Evolutionary conservation across 108 stramenopile genomes (phyloP).

Genomic region (Cyclotella cryptica): DNA sequence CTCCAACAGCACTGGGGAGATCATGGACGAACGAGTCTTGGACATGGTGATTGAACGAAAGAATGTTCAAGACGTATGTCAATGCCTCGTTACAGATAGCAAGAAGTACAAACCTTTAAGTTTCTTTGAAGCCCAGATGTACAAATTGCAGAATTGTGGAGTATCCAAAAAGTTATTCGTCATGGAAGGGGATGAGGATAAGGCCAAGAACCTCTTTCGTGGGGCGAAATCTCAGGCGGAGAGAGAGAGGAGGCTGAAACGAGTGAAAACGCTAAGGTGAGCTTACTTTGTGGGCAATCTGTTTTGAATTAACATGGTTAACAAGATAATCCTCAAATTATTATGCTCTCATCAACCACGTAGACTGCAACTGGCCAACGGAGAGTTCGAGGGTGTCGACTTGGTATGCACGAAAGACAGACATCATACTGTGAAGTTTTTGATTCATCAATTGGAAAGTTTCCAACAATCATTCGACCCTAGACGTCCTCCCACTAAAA

Average conservation of each 20-base stretch:
- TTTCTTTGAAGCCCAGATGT: constrained; percentile 56
- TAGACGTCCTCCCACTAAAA: constrained; percentile 23
- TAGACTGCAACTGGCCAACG: constrained; percentile 32
- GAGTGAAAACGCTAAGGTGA: constrained; percentile 45
- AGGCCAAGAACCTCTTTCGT: constrained; percentile 10
- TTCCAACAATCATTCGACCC: constrained; percentile 42
- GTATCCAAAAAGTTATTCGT: constrained; percentile 39
- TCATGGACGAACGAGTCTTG: constrained; percentile 44
- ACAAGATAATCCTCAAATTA: neutral
- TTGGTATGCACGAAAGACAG: constrained; percentile 32
- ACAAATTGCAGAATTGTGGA: constrained; percentile 46
- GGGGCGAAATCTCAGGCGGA: constrained; percentile 26
- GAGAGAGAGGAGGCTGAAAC: constrained; percentile 37
- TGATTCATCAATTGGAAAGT: constrained; percentile 39
- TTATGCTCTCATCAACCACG: neutral
- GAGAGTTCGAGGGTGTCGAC: constrained; percentile 33
- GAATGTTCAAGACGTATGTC: constrained; percentile 33
- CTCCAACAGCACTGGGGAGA: constrained; percentile 28
- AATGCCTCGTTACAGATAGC: constrained; percentile 29
- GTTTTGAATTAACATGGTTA: neutral
- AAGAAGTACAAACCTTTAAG: constrained; percentile 44
- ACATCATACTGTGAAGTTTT: constrained; percentile 26
- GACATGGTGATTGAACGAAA: constrained; percentile 53
- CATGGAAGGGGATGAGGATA: constrained; percentile 40
- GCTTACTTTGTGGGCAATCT: neutral